Base-by-base conservation (phyloP, 345 rosid genomes). In the Syzygium aromaticum region DNA sequence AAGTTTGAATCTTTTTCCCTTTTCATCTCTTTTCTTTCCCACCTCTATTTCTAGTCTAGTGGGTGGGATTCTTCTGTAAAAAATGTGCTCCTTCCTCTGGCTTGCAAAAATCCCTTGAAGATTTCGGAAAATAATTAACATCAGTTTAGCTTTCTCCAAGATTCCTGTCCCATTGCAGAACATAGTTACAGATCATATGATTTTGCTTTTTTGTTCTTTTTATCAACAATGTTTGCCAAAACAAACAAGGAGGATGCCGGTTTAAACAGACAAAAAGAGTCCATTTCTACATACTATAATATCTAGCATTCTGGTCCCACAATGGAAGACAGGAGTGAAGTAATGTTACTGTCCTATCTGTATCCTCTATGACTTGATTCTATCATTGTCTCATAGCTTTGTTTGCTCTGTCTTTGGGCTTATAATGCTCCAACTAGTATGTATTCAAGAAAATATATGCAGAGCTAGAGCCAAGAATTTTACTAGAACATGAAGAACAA, bases 11-110 rank as follows among this genome's bases (percentile, higher is more conserved):
- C 57, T 89, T 90, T 89, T 77, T 33, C 86, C 49, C 27, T 73
- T 40, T 73, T 19, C 17, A 38, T 38, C 38, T 38, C 49, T 21
- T 38, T 38, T 40, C 49, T 73, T 90, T 88, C 53, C 52, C 86
- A 77, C 54, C 51, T 85, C 67, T 52, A 52, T 53, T 88, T 88
- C 54, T 88, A 54, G 88, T 49, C 51, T 84, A 53, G 85, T 87
- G 86, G 87, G 87, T 57, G 77, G 87, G 87, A 88, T 84, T 89
- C 88, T 67, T 54, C 85, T 91, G 92, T 89, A 92, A 87, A 90
- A 22, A 43, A 57, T 8, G 16, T 85, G 46, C 51, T 43, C 12
- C n/a, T 46, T 52, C 80, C 64, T 33, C 49, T 73, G 82, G 82
- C 82, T 19, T 73, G 82, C 82, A 38, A 11, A 73, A 73, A 73